Conservation (phyloP, 176 grass and related monocot genomes). For the Eleusine indica region DNA sequence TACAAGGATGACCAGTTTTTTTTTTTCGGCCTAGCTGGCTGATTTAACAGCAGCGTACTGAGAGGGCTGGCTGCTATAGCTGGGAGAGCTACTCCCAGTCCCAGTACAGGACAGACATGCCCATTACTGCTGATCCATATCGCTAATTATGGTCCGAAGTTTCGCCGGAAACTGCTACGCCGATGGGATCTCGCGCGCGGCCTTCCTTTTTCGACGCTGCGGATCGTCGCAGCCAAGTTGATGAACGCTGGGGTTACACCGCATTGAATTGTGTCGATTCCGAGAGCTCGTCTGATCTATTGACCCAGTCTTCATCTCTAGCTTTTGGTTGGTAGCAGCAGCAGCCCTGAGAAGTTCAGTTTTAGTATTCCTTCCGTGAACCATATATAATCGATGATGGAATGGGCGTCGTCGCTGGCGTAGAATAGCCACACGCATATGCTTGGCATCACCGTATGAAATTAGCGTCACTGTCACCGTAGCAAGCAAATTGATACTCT, state of each 20-base stretch:
- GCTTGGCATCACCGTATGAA: no score
- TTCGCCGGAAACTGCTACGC: neutral
- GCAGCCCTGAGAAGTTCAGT: neutral
- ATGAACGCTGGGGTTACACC: neutral
- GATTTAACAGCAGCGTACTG: neutral
- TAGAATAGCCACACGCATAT: no score
- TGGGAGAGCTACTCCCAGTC: neutral
- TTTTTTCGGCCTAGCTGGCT: neutral
- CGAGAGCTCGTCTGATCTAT: neutral
- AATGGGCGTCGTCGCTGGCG: no score
- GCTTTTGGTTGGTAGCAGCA: neutral
- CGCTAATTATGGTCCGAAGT: neutral
- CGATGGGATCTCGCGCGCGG: neutral
- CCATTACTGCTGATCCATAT: neutral
- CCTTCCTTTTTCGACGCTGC: neutral
- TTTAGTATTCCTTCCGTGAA: neutral
- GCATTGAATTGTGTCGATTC: conserved; percentile 8
- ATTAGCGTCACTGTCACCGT: no score
- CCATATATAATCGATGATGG: no score
- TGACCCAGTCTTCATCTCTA: conserved; percentile 6
- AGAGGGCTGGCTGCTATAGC: neutral
- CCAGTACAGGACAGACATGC: neutral
- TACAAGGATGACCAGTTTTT: no score
- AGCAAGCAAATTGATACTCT: no score
- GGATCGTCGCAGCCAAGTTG: conserved; percentile 15